Conservation (phyloP, 768 basidiomycete genomes). For the Mycena filopes region DNA sequence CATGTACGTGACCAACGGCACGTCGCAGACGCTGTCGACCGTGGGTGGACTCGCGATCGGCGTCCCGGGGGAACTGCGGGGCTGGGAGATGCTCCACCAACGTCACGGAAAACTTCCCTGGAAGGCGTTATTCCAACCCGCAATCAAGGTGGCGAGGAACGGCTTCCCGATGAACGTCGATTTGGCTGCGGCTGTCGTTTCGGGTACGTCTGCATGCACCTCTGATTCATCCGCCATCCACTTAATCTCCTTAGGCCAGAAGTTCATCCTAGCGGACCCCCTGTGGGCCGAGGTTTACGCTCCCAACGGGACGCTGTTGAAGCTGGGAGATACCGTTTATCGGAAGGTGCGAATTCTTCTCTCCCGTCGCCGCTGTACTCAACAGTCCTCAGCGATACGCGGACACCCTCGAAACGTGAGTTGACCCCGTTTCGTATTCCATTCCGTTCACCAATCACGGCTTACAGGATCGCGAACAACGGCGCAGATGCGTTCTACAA, state of each 20-base stretch:
- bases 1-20: constrained; percentile 64
- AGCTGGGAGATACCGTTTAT: constrained; percentile 34
- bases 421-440: background rate
- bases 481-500: constrained; percentile 40
- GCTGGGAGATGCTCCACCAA: constrained; percentile 69
- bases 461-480: constrained; percentile 22
- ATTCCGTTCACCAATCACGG: background rate
- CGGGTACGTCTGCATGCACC: background rate
- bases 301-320: constrained; percentile 37
- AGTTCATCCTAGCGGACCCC: constrained; percentile 31
- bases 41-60: constrained; percentile 76
- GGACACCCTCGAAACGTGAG: constrained; percentile 34
- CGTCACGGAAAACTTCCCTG: constrained; percentile 76
- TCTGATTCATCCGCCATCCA: background rate
- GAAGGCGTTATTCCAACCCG: constrained; percentile 69
- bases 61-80: constrained; percentile 81
- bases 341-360: constrained; percentile 28
- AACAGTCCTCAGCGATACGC: constrained; percentile 35
- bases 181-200: constrained; percentile 22
- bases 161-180: constrained; percentile 34
- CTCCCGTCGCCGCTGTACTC: background rate
- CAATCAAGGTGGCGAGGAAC: constrained; percentile 59
- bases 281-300: constrained; percentile 42
- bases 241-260: background rate
- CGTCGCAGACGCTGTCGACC: constrained; percentile 45